These are phyloP conservation scores for Phaeoacremonium minimum DNA, from an alignment of 2,329 filamentous ascomycete genomes.

Conservation along the genomic window DNA sequence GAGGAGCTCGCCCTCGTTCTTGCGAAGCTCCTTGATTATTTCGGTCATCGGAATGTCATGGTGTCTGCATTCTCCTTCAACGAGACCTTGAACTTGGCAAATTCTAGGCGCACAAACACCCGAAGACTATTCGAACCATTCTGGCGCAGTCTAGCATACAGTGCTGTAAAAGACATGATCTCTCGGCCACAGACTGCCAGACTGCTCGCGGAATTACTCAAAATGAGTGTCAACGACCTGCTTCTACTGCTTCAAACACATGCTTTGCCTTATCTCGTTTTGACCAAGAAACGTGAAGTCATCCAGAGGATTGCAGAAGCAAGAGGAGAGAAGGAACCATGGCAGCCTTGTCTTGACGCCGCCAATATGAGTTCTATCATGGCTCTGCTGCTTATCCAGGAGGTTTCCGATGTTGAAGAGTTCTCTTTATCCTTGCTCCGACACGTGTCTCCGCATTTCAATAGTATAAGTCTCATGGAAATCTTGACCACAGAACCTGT, in stretches of 20 bases:
- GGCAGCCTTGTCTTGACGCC: slow-evolving; percentile 48
- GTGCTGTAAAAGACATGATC: slow-evolving; percentile 76
- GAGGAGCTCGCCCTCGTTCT: slow-evolving; percentile 85
- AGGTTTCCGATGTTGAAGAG: slow-evolving; percentile 52
- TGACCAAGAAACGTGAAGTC: slow-evolving; percentile 72
- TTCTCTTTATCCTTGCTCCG: slow-evolving; percentile 66
- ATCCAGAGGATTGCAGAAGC: slow-evolving; percentile 78
- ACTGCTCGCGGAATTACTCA: slow-evolving; percentile 75
- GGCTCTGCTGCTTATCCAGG: slow-evolving; percentile 55
- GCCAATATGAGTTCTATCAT: slow-evolving; percentile 55
- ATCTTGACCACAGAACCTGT: slow-evolving; percentile 74
- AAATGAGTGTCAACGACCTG: slow-evolving; percentile 70
- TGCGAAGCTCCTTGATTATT: slow-evolving; percentile 77
- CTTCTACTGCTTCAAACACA: slow-evolving; percentile 72
- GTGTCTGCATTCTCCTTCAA: slow-evolving; percentile 78
- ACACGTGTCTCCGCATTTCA: slow-evolving; percentile 67
- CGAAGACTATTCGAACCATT: slow-evolving; percentile 76
- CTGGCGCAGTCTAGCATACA: slow-evolving; percentile 81
- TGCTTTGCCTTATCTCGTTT: slow-evolving; percentile 81
- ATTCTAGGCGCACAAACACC: slow-evolving; percentile 56
- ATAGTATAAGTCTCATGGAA: slow-evolving; percentile 59
- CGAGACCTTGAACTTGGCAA: slow-evolving; percentile 72
- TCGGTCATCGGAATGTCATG: slow-evolving; percentile 78
- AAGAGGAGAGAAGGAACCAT: slow-evolving; percentile 63
- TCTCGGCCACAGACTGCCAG: slow-evolving; percentile 77